Base-by-base conservation (phyloP, 805 yeast species). In the Candida suzukii region DNA sequence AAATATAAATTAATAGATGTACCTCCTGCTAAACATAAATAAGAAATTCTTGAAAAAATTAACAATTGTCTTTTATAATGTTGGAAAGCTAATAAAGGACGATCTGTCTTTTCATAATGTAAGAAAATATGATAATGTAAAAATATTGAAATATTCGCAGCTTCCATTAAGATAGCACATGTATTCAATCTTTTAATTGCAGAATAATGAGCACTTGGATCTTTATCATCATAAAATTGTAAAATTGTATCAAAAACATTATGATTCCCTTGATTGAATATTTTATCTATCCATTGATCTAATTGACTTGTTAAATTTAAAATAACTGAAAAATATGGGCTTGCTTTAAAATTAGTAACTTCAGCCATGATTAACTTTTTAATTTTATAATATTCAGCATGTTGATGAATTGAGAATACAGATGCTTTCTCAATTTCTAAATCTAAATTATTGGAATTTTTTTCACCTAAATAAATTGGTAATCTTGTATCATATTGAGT, bases 401-500 rank as follows among this genome's bases (percentile, higher is more conserved):
- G 49, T 25, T 63, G 58, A 6, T 50, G 47, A 41, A 60, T 63
- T 2, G 60, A 54, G 6, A 60, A 46, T 9, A 64, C 51, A 0
- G 72, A 59, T 22, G 54, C 60, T 18, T 56, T 47, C 40, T 76
- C 80, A 36, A 62, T 41, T 3, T 56, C 61, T 14, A 61, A 48
- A 50, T 70, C 67, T 3, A 27, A 22, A 14, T 59, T 54, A 38
- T 67, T 68, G 12, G 60, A 56, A 19, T 54, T 57, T 2, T 69
- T 43, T 17, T 44, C 50, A 3, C 57, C 46, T 14, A 51, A 46
- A 19, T 63, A 61, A 11, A 64, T 57, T 0, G 78, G 79, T 6
- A 68, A 46, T 43, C 61, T 61, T 0, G 77, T 72, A 47, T 67
- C 75, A 40, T 66, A 60, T 40, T 66, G 67, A 41, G 62, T 66